Conservation (phyloP, 768 basidiomycete genomes). For the Podaxis sp. region DNA sequence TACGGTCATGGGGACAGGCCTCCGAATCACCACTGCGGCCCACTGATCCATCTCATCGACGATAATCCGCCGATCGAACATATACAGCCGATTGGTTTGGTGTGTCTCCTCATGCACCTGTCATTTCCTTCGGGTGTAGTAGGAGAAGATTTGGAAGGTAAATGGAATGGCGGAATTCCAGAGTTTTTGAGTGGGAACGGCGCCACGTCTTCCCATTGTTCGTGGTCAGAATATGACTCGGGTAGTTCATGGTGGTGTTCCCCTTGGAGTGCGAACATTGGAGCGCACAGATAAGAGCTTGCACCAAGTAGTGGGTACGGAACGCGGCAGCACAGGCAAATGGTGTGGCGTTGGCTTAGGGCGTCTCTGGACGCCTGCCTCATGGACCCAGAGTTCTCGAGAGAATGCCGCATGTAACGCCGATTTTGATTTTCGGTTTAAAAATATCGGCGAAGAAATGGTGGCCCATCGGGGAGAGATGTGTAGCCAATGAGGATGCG, state of each 20-base stretch:
- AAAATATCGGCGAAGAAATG: neutral
- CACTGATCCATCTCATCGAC: neutral
- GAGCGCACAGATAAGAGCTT: neutral
- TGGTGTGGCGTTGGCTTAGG: neutral
- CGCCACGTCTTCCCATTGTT: neutral
- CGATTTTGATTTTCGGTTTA: neutral
- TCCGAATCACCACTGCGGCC: neutral
- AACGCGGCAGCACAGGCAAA: neutral
- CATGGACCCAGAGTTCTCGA: neutral
- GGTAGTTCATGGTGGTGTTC: neutral
- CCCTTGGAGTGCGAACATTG: neutral
- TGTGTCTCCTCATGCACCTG: neutral
- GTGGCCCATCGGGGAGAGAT: neutral
- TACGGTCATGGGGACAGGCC: neutral
- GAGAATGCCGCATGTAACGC: neutral
- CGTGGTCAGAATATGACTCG: neutral
- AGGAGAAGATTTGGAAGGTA: neutral
- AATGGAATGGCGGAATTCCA: neutral
- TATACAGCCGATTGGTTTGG: neutral
- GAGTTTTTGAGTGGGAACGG: neutral
- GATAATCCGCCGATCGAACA: conserved; percentile 5
- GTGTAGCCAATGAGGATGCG: neutral
- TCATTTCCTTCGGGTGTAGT: neutral
- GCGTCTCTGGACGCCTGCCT: neutral
- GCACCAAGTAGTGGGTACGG: neutral